These are phyloP conservation scores for Pisolithus marmoratus DNA, from an alignment of 768 basidiomycete genomes.

Conservation along the genomic window DNA sequence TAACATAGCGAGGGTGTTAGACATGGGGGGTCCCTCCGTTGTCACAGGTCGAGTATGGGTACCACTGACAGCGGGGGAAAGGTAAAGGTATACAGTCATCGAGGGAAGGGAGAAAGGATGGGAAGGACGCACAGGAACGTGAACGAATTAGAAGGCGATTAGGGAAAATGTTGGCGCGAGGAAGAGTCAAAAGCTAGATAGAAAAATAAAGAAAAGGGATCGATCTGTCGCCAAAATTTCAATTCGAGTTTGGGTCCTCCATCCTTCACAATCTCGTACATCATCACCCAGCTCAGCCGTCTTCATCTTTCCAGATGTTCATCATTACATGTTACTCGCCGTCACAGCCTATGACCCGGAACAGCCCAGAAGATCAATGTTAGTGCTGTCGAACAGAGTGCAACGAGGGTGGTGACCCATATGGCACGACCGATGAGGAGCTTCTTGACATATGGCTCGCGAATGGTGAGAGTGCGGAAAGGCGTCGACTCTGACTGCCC, in stretches of 20 bases:
- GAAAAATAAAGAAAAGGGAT: constrained; percentile 18
- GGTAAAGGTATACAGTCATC: constrained; percentile 8
- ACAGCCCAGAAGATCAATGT: constrained; percentile 95
- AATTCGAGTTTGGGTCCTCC: constrained; percentile 13
- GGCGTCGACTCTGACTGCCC: constrained; percentile 95
- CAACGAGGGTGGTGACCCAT: constrained; percentile 82
- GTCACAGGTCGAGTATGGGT: constrained; percentile 18
- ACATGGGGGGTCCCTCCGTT: constrained; percentile 11
- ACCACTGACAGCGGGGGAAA: constrained; percentile 18
- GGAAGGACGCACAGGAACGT: constrained; percentile 14
- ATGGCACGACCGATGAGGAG: constrained; percentile 84
- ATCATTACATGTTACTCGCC: constrained; percentile 2
- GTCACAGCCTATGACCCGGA: constrained; percentile 82
- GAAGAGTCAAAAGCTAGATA: constrained; percentile 24
- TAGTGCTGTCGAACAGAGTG: constrained; percentile 68
- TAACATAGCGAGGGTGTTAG: constrained; percentile 11
- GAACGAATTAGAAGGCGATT: constrained; percentile 21
- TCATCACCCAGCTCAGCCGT: constrained; percentile 5
- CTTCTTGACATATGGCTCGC: constrained; percentile 92
- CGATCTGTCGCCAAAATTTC: constrained; percentile 19
- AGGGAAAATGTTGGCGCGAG: constrained; percentile 13
- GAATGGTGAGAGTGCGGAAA: constrained; percentile 87
- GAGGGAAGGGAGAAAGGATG: constrained; percentile 11
- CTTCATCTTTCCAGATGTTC: constrained; percentile 1
- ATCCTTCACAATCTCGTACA: constrained; percentile 6